These are phyloP conservation scores for Colletotrichum acutatum DNA, from an alignment of 2,329 filamentous ascomycete species.

Conservation along the genomic window DNA sequence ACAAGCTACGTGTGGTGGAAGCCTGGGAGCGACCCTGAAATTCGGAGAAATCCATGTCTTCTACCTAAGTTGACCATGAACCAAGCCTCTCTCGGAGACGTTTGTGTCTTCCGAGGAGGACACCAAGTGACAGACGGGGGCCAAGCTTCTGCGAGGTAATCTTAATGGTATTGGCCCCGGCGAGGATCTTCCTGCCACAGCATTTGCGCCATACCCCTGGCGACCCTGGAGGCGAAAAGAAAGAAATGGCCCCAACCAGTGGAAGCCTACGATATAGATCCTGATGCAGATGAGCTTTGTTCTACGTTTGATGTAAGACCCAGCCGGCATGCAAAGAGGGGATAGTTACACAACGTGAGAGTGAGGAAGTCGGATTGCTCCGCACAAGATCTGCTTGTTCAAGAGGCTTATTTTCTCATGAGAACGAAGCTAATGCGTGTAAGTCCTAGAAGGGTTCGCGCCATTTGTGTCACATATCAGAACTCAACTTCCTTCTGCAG, in stretches of 20 bases:
- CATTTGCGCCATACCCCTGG: not conserved
- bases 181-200: not conserved
- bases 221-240: not conserved
- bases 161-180: not conserved
- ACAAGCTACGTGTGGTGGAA: too few relatives aligned
- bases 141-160: not conserved
- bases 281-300: not conserved
- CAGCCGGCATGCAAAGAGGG: not conserved
- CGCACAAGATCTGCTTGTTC: not conserved
- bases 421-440: not conserved
- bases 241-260: not conserved
- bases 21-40: not conserved
- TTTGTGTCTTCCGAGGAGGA: not conserved
- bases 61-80: not conserved
- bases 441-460: not conserved
- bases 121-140: not conserved
- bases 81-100: not conserved
- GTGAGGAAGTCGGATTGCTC: not conserved
- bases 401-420: not conserved
- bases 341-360: not conserved
- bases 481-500: not conserved
- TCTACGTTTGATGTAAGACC: not conserved
- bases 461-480: not conserved
- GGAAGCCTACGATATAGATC: not conserved
- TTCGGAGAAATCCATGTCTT: not conserved